Conservation (phyloP, 1,284 basidiomycete species). For the Neonothopanus nambi region DNA sequence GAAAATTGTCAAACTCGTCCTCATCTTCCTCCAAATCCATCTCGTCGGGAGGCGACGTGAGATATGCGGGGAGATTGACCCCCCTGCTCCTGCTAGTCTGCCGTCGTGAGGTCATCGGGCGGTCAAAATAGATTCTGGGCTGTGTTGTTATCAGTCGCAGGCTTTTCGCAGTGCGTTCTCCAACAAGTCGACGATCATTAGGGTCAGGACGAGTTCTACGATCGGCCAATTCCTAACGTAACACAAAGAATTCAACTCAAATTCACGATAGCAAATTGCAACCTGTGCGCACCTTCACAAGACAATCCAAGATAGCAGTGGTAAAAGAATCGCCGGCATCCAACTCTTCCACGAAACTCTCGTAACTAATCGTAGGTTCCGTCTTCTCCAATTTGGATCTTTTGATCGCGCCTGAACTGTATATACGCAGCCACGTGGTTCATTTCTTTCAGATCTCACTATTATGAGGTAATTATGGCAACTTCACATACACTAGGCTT, state of each 20-base stretch:
- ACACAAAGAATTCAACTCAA: not conserved
- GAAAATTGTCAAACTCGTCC: conserved; percentile 46
- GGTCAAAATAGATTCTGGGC: conserved; percentile 51
- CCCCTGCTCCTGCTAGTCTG: conserved; percentile 33
- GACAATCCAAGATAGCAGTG: conserved; percentile 63
- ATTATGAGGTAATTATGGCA: not conserved
- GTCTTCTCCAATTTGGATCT: conserved; percentile 58
- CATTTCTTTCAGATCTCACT: conserved; percentile 3
- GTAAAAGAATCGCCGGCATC: conserved; percentile 76
- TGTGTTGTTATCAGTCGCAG: conserved; percentile 56
- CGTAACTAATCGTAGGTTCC: conserved; percentile 62
- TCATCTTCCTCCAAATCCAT: conserved; percentile 64
- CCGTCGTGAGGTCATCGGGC: conserved; percentile 27
- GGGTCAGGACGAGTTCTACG: conserved; percentile 52
- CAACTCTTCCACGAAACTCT: conserved; percentile 68
- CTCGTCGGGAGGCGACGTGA: conserved; percentile 48
- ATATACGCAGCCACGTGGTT: conserved; percentile 1
- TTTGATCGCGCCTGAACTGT: conserved; percentile 65
- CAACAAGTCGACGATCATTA: conserved; percentile 59
- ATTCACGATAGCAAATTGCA: not conserved
- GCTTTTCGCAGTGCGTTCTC: conserved; percentile 61
- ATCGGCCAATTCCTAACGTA: conserved; percentile 74
- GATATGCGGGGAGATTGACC: conserved; percentile 38
- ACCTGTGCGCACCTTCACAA: conserved; percentile 60
- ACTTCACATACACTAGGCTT: conserved; percentile 59